Evolutionary conservation across 345 rosid genomes (phyloP), one percentile per base, ranked within the genome.

Genomic region (Dipteronia dyeriana): DNA sequence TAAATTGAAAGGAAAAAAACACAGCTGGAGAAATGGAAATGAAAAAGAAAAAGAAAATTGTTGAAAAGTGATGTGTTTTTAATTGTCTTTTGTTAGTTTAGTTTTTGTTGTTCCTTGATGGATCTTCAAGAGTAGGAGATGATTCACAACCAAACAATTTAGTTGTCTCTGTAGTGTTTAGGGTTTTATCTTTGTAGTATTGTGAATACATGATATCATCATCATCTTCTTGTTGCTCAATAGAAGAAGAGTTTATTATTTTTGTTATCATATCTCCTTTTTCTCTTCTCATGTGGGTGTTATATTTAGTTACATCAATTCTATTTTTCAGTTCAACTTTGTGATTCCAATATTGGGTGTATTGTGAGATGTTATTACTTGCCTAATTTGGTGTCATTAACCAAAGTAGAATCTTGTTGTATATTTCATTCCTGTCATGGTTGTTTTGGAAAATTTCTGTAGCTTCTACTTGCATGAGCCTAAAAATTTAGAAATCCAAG

Each of bases 141-240:
- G 19, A 20, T 2, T 39, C 25, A 23, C 25, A 23, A 13, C 10
- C 10, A 34, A 34, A 47, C 68, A 25, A 45, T 57, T 39, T 62
- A 74, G 63, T 25, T 56, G 23, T 56, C 29, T 59, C 69, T 49
- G 29, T 41, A 56, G 61, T 59, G 72, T 51, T 75, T 76, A 39
- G 80, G 64, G 19, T 20, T 56, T 20, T 54, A 13, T 17, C 7
- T n/a, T 13, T 38, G 34, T 76, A 63, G 77, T 53, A 45, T 9
- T 74, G 76, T 78, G 81, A 74, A 75, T 82, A 68, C 57, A 43
- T 4, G 38, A 34, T 34, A 69, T 63, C 9, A n/a, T 63, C 9
- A n/a, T 73, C 49, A 13, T 81, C 76, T 81, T 3, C 25, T 47
- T 64, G 70, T 65, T 78, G 34, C 69, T 70, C 26, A 41, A 75